These are phyloP conservation scores for Fagopyrum tataricum DNA, from an alignment of 148 eudicot species.

Conservation along the genomic window DNA sequence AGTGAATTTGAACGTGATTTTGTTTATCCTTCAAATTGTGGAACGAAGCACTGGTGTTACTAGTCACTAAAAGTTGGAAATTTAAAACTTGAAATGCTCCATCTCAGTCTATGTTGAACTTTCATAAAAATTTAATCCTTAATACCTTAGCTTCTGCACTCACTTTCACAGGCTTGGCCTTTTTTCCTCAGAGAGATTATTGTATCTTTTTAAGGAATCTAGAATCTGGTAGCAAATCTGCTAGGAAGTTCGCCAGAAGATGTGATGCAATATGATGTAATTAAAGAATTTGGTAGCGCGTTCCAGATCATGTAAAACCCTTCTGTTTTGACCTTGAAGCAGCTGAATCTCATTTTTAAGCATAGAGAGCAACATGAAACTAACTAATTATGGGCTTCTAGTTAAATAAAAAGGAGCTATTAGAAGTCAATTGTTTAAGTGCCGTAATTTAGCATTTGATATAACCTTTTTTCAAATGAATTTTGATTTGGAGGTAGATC, in stretches of 20 bases:
- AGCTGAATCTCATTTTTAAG: background rate
- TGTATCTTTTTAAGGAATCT: background rate
- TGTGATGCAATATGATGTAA: background rate
- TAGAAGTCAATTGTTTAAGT: background rate
- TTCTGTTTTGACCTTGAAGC: background rate
- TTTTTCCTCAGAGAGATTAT: background rate
- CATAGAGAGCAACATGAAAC: background rate
- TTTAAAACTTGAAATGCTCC: no score
- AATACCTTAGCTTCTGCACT: no score
- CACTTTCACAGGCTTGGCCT: no score
- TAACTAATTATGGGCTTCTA: background rate
- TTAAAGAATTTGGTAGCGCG: background rate
- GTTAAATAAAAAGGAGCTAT: background rate
- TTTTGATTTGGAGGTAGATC: background rate
- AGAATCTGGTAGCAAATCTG: background rate
- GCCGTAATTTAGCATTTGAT: background rate
- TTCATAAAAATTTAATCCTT: no score
- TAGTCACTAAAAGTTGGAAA: no score
- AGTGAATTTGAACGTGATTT: background rate
- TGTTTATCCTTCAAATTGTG: no score
- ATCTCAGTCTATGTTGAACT: no score
- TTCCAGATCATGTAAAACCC: background rate
- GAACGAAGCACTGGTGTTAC: no score
- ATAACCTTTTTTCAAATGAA: background rate
- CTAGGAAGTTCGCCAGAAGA: background rate